Evolutionary conservation across 495 filamentous ascomycete genomes (phyloP).

Genomic region (Aspergillus funiculosus): DNA sequence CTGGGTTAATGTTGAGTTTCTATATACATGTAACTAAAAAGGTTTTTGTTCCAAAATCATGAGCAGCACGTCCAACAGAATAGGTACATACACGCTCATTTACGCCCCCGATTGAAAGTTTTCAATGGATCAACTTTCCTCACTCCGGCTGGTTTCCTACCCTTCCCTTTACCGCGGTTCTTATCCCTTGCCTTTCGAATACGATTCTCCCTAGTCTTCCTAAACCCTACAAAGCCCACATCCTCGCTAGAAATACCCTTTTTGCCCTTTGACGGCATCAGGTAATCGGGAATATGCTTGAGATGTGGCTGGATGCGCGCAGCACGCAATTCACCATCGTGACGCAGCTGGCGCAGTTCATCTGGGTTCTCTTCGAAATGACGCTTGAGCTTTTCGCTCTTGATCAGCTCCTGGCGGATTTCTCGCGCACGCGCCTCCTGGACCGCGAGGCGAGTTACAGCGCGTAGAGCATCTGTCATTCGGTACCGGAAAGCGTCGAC

Average conservation of each 20-base stretch:
- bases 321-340: conserved; percentile 80
- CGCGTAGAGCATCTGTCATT: conserved; percentile 80
- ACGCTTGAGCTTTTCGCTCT: conserved; percentile 86
- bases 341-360: conserved; percentile 77
- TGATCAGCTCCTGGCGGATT: conserved; percentile 79
- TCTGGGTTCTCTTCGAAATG: conserved; percentile 97
- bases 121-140: conserved; percentile 77
- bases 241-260: conserved; percentile 56
- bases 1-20: too few species aligned
- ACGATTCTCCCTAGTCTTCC: conserved; percentile 65
- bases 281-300: conserved; percentile 91
- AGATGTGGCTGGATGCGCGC: conserved; percentile 81
- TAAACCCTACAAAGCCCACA: conserved; percentile 68
- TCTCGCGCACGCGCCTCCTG: conserved; percentile 86
- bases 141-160: conserved; percentile 43
- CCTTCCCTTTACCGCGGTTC: conserved; percentile 49
- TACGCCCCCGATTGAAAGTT: conserved; percentile 61
- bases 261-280: conserved; percentile 75
- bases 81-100: conserved; percentile 15
- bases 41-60: too few species aligned
- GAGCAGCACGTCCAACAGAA: not conserved
- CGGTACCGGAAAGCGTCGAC: conserved; percentile 92
- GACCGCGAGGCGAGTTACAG: conserved; percentile 75
- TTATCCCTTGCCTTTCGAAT: conserved; percentile 66
- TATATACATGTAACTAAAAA: too few species aligned